Percentiles rank a stretch among this genome's conserved stretches.
These are phyloP conservation scores for Stagonosporopsis cucurbitacearum DNA, from an alignment of 2,329 filamentous ascomycete species.

Conservation along the genomic window DNA sequence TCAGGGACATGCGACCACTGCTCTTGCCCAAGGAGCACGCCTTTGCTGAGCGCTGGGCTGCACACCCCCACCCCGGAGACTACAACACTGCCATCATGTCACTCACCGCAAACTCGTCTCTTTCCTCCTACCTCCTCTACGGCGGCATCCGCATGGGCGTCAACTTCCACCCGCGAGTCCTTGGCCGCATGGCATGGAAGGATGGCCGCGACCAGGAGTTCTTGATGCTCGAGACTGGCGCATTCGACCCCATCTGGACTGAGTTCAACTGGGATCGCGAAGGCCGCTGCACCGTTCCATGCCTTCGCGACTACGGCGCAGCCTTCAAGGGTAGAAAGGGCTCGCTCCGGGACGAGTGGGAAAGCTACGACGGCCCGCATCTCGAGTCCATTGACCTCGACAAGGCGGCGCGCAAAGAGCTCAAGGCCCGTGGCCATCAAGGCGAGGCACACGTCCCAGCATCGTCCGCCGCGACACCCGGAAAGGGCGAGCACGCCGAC, in stretches of 20 bases:
- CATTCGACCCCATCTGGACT: conserved; percentile 65
- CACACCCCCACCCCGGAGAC: conserved; percentile 60
- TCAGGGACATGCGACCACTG: conserved; percentile 62
- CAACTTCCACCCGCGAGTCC: conserved; percentile 63
- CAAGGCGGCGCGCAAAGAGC: conserved; percentile 37
- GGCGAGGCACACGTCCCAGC: conserved; percentile 36
- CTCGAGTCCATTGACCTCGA: conserved; percentile 45
- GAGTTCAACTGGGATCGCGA: conserved; percentile 62
- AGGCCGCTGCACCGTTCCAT: conserved; percentile 61
- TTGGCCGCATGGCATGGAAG: conserved; percentile 64
- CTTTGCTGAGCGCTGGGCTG: conserved; percentile 64
- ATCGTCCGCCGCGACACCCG: conserved; percentile 37
- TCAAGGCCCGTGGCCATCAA: conserved; percentile 32
- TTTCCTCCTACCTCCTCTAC: conserved; percentile 62
- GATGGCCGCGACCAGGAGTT: conserved; percentile 61
- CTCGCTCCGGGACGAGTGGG: conserved; percentile 60
- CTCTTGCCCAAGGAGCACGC: conserved; percentile 58
- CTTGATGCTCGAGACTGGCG: conserved; percentile 63
- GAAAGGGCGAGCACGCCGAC: conserved; percentile 37
- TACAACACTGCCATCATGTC: conserved; percentile 66
- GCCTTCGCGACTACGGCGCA: conserved; percentile 60
- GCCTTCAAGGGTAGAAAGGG: conserved; percentile 59
- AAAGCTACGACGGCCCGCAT: conserved; percentile 57
- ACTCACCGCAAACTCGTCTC: conserved; percentile 61
- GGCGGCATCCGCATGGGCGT: conserved; percentile 64